Conservation (phyloP, 495 filamentous ascomycete genomes). For the Cercophora samala region DNA sequence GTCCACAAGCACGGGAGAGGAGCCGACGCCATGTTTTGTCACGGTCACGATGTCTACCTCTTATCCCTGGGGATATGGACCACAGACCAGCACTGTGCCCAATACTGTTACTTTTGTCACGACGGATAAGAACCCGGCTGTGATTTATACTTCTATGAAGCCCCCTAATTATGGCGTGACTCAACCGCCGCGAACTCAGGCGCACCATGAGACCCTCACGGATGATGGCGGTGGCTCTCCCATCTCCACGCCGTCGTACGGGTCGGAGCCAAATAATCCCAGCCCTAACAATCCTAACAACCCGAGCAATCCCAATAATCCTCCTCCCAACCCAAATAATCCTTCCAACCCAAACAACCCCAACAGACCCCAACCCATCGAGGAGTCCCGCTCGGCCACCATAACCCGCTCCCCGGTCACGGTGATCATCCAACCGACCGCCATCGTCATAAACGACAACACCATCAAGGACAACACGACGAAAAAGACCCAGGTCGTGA, state of each 20-base stretch:
- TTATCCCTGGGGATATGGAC: conserved; percentile 17
- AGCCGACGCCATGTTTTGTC: conserved; percentile 26
- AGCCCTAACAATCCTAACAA: not conserved
- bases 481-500: conserved; percentile 35
- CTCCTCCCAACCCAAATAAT: not conserved
- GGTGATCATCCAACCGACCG: conserved; percentile 39
- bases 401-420: conserved; percentile 30
- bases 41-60: conserved; percentile 21
- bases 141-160: conserved; percentile 39
- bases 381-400: conserved; percentile 9
- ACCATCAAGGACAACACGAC: conserved; percentile 41
- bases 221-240: not conserved
- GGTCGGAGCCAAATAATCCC: conserved; percentile 5
- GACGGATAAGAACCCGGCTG: conserved; percentile 50
- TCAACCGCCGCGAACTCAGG: conserved; percentile 20
- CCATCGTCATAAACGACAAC: conserved; percentile 42
- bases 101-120: conserved; percentile 38
- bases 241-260: conserved; percentile 32
- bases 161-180: conserved; percentile 45
- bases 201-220: conserved; percentile 25
- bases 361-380: conserved; percentile 9
- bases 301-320: not conserved
- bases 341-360: not conserved
- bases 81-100: conserved; percentile 12
- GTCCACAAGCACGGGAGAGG: conserved; percentile 30